Evolutionary conservation across 1,284 basidiomycete species (phyloP).

Genomic region (Rhodotorula sp.): DNA sequence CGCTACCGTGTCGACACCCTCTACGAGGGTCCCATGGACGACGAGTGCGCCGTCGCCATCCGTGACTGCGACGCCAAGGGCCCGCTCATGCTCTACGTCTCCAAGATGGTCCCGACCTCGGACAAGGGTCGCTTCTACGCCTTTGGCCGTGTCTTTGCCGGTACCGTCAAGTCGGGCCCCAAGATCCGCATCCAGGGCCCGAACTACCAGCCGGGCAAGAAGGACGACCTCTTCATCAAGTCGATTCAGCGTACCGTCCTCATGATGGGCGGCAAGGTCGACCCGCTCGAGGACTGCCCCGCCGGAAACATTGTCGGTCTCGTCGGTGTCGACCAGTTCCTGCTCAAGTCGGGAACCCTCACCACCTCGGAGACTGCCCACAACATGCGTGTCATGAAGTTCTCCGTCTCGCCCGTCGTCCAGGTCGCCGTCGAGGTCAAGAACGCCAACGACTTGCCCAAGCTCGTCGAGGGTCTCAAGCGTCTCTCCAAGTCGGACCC

Average conservation of each 20-base stretch:
- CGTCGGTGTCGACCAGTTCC: conserved; percentile 99
- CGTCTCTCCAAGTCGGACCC: conserved; percentile 99
- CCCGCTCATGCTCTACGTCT: conserved; percentile 97
- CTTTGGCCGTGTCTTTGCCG: conserved; percentile 99
- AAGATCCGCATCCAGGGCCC: conserved; percentile 99
- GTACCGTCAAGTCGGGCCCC: conserved; percentile 91
- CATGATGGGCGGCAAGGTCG: conserved; percentile 99
- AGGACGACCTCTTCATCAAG: conserved; percentile 98
- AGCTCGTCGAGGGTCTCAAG: conserved; percentile 99
- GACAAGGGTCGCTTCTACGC: conserved; percentile 99
- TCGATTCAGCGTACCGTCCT: conserved; percentile 97
- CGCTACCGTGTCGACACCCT: conserved; percentile 99
- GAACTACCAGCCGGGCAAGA: conserved; percentile 98
- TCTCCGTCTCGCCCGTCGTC: conserved; percentile 99
- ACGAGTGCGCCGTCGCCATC: conserved; percentile 98
- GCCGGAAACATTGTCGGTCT: conserved; percentile 99
- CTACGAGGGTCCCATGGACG: conserved; percentile 99
- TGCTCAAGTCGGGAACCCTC: conserved; percentile 98
- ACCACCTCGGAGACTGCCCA: conserved; percentile 97
- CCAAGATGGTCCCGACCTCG: conserved; percentile 99
- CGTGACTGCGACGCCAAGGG: conserved; percentile 97
- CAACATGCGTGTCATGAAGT: conserved; percentile 99
- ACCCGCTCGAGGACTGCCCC: conserved; percentile 98
- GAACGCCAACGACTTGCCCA: conserved; percentile 98
- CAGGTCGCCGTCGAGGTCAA: conserved; percentile 99